A percentile compares a stretch with the other conserved stretches of the same genome.
Conservation (phyloP, 768 basidiomycete species). For the Guyanaporus albipodus region DNA sequence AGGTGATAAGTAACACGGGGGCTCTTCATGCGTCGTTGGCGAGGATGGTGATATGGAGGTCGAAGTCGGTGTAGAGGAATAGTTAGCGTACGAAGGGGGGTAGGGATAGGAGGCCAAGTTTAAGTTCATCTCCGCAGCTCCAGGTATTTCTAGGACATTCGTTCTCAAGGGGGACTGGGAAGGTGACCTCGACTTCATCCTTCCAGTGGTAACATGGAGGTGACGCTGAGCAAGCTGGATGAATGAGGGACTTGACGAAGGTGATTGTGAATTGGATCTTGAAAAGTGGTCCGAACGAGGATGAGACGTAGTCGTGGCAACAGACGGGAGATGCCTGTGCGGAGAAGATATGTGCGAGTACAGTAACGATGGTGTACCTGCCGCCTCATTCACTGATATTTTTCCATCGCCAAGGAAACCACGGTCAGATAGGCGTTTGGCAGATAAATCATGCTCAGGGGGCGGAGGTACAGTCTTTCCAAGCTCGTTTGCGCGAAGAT, state of each 20-base stretch:
- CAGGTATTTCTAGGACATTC: constrained; percentile 16
- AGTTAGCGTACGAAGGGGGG: constrained; percentile 41
- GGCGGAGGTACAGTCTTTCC: constrained; percentile 11
- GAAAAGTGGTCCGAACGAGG: constrained; percentile 10
- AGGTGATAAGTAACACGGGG: constrained; percentile 20
- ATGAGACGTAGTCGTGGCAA: constrained; percentile 43
- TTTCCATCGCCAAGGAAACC: constrained; percentile 8
- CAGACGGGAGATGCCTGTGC: constrained; percentile 49
- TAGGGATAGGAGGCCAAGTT: constrained; percentile 9
- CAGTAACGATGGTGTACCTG: constrained; percentile 11
- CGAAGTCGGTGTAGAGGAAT: constrained; percentile 58
- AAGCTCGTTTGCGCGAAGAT: constrained; percentile 19
- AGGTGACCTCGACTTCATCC: constrained; percentile 29
- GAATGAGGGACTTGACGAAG: constrained; percentile 13
- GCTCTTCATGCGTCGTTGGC: constrained; percentile 21
- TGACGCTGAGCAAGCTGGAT: constrained; percentile 26
- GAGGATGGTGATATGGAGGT: constrained; percentile 50
- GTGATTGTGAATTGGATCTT: constrained; percentile 10
- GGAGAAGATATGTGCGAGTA: constrained; percentile 27
- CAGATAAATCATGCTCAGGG: constrained; percentile 22
- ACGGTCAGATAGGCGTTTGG: constrained; percentile 18
- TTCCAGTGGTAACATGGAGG: constrained; percentile 18
- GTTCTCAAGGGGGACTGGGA: constrained; percentile 30
- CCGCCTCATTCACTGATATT: not conserved
- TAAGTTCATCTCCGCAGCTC: constrained; percentile 11